A percentile compares a stretch with the other conserved stretches of the same genome.
Conservation (phyloP, 371 early-diverging fungal species). For the Syncephalastrum contaminatum region DNA sequence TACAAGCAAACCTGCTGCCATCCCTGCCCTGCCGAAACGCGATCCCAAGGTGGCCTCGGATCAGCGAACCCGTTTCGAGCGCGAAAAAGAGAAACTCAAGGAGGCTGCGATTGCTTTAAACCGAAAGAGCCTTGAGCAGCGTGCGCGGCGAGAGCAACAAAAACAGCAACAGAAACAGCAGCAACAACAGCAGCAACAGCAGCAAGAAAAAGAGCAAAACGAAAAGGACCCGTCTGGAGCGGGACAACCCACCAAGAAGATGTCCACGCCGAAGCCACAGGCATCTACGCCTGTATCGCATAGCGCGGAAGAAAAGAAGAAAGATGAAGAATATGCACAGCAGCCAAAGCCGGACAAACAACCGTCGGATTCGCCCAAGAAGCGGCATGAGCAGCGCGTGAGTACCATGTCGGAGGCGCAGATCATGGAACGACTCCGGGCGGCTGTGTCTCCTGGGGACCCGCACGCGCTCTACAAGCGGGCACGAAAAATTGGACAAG, state of each 20-base stretch:
- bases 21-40: conserved; percentile 3
- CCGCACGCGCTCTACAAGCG: conserved; percentile 83
- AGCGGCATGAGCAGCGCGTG: conserved; percentile 55
- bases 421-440: conserved; percentile 85
- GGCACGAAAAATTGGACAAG: conserved; percentile 94
- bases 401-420: conserved; percentile 89
- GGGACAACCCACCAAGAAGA: too few relatives aligned
- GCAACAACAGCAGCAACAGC: too few relatives aligned
- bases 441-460: conserved; percentile 84
- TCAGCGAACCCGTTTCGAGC: conserved; percentile 5
- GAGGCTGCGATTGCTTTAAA: conserved; percentile 8
- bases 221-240: too few relatives aligned
- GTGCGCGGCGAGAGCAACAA: too few relatives aligned
- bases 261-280: too few relatives aligned
- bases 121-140: conserved; percentile 1
- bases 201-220: too few relatives aligned
- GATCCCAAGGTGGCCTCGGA: background rate
- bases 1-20: background rate
- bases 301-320: too few relatives aligned
- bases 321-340: too few relatives aligned
- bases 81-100: conserved; percentile 13
- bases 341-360: too few relatives aligned
- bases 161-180: too few relatives aligned
- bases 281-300: too few relatives aligned
- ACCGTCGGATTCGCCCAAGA: too few relatives aligned